These are phyloP conservation scores for Eucommia ulmoides DNA, from an alignment of 257 asterid species.

Conservation along the genomic window DNA sequence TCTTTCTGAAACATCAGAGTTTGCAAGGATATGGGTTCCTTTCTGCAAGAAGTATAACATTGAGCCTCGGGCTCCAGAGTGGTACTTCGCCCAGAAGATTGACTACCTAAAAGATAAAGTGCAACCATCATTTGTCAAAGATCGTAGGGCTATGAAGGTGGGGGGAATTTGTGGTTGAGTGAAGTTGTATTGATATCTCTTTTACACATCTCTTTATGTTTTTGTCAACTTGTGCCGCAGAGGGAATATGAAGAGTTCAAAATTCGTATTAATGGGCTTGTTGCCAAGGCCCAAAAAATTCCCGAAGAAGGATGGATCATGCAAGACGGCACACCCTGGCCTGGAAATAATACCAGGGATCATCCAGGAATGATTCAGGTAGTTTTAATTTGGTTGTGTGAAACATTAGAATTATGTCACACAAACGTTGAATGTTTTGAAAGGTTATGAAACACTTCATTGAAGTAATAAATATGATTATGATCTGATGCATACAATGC, in stretches of 20 bases:
- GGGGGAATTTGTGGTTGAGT: slow-evolving; percentile 5
- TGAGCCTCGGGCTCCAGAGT: slow-evolving; percentile 98
- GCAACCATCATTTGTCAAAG: slow-evolving; percentile 85
- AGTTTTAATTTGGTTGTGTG: slow-evolving; percentile 8
- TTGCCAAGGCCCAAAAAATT: slow-evolving; percentile 78
- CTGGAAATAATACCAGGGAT: slow-evolving; percentile 92
- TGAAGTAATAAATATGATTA: too few species aligned
- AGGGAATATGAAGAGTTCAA: slow-evolving; percentile 95
- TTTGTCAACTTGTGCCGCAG: slow-evolving; percentile 38
- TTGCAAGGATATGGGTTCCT: too few species aligned
- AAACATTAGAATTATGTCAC: too few species aligned
- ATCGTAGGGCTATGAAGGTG: slow-evolving; percentile 98
- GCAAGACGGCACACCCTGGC: slow-evolving; percentile 99
- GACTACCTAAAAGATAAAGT: slow-evolving; percentile 89
- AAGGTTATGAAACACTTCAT: too few species aligned
- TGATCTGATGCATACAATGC: too few species aligned
- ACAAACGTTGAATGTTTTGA: too few species aligned
- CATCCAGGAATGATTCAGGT: slow-evolving; percentile 99
- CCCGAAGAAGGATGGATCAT: too few species aligned
- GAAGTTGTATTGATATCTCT: slow-evolving; percentile 10
- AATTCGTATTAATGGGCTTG: slow-evolving; percentile 71
- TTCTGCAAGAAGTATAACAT: slow-evolving; percentile 74
- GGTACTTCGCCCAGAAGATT: slow-evolving; percentile 84
- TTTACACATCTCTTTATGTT: slow-evolving; percentile 15
- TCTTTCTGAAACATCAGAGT: slow-evolving; percentile 85